Percentiles rank a stretch among this genome's conserved stretches.
phyloP scores from a whole-genome alignment of 1,284 basidiomycete genomes.

The Ustilago tritici region DNA sequence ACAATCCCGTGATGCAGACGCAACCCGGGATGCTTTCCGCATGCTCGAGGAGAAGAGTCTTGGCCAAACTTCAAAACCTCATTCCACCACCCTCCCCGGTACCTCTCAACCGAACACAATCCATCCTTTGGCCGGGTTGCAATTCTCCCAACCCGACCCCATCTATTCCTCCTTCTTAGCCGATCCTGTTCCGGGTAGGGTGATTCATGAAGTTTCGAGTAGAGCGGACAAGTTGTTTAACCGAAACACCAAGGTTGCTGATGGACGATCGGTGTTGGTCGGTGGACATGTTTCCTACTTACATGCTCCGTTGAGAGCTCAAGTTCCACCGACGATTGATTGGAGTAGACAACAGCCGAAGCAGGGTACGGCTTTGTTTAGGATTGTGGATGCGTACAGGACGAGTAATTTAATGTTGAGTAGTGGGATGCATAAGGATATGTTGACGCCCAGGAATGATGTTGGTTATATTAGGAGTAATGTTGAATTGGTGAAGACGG shows the following conservation, averaged over 20 bases:
- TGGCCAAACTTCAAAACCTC: neutral
- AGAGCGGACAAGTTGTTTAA: conserved; percentile 22
- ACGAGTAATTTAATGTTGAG: conserved; percentile 21
- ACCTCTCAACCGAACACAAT: conserved; percentile 47
- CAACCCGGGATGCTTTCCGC: conserved; percentile 42
- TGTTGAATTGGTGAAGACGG: conserved; percentile 35
- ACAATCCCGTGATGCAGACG: conserved; percentile 40
- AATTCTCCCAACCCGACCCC: conserved; percentile 63
- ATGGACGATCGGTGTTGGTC: conserved; percentile 37
- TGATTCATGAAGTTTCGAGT: conserved; percentile 51
- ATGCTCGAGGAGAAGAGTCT: conserved; percentile 36
- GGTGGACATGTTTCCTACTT: conserved; percentile 47
- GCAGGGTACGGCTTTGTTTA: conserved; percentile 44
- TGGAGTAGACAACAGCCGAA: conserved; percentile 42
- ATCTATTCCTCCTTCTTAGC: conserved; percentile 58
- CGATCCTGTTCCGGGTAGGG: conserved; percentile 55
- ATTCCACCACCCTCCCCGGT: conserved; percentile 25
- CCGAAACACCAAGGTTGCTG: conserved; percentile 25
- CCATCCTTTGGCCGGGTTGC: conserved; percentile 61
- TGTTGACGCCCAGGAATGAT: conserved; percentile 41
- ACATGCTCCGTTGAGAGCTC: conserved; percentile 32
- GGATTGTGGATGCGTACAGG: conserved; percentile 47
- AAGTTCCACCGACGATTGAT: conserved; percentile 46
- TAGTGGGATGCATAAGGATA: conserved; percentile 45
- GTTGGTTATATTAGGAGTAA: conserved; percentile 45